Percentiles rank a stretch among this genome's conserved stretches.
These are phyloP conservation scores for Fusarium cyanostomum DNA, from an alignment of 2,329 filamentous ascomycete genomes.

Conservation along the genomic window DNA sequence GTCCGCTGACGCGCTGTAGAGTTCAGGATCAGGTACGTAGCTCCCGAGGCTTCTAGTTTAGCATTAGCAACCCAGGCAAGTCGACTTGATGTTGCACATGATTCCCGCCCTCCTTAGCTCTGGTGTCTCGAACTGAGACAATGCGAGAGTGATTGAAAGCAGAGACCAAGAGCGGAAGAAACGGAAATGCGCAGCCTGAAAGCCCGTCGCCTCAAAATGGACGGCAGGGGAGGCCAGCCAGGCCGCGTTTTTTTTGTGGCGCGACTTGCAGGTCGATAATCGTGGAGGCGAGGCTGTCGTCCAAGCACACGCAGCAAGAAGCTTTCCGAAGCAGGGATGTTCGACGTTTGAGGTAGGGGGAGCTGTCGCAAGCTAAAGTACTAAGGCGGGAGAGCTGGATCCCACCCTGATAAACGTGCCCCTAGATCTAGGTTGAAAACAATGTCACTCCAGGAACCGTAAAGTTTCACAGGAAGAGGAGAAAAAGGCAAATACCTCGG, in stretches of 20 bases:
- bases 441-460: constrained; percentile 13
- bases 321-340: constrained; percentile 9
- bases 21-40: not conserved
- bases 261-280: constrained; percentile 15
- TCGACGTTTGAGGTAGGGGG: not conserved
- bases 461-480: constrained; percentile 2
- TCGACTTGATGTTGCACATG: constrained; percentile 31
- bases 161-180: not conserved
- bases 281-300: constrained; percentile 19
- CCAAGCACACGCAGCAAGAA: constrained; percentile 5
- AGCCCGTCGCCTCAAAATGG: constrained; percentile 18
- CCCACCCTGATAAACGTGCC: not conserved
- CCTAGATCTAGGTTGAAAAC: not conserved
- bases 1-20: constrained; percentile 20
- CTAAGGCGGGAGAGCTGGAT: not conserved
- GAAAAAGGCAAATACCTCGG: constrained; percentile 9
- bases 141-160: not conserved
- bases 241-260: constrained; percentile 35
- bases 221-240: constrained; percentile 17
- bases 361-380: not conserved
- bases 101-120: constrained; percentile 7
- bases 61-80: no score
- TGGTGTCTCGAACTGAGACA: constrained; percentile 3
- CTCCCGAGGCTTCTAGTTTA: constrained; percentile 4
- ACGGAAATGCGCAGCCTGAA: constrained; percentile 6